Percentiles rank a stretch among this genome's conserved stretches.
These are phyloP conservation scores for Pleurotus tuber-regium DNA, from an alignment of 768 basidiomycete genomes.

Conservation along the genomic window DNA sequence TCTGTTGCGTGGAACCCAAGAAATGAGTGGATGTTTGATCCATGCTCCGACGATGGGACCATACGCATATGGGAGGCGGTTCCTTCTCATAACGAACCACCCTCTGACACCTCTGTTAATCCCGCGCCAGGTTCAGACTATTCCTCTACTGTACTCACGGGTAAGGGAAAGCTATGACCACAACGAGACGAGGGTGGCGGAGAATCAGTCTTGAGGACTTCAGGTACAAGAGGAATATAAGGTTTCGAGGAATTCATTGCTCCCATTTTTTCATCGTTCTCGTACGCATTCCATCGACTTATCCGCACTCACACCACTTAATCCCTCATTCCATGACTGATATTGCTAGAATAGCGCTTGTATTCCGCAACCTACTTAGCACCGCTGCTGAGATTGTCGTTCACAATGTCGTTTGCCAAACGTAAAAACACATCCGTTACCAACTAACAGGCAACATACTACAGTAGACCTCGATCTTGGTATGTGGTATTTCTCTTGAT, in stretches of 20 bases:
- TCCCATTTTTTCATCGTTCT: not conserved
- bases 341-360: conserved; percentile 11
- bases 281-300: conserved; percentile 1
- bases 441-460: too few relatives aligned
- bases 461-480: too few relatives aligned
- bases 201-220: conserved; percentile 16
- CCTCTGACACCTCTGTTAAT: conserved; percentile 12
- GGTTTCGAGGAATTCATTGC: not conserved
- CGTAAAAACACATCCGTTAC: too few relatives aligned
- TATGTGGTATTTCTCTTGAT: too few relatives aligned
- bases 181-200: conserved; percentile 34
- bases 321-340: conserved; percentile 4
- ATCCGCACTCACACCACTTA: conserved; percentile 10
- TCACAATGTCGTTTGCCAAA: too few relatives aligned
- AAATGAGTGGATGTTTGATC: conserved; percentile 90
- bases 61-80: conserved; percentile 87
- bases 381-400: too few relatives aligned
- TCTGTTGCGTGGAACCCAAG: conserved; percentile 96
- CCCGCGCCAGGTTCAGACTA: conserved; percentile 12
- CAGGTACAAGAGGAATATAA: conserved; percentile 10
- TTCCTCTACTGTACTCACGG: conserved; percentile 32
- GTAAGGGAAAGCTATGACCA: conserved; percentile 62
- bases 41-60: conserved; percentile 89
- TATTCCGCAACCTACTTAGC: not conserved
- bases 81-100: conserved; percentile 11